A percentile compares a stretch with the other conserved stretches of the same genome.
These are phyloP conservation scores for Microthlaspi erraticum DNA, from an alignment of 345 rosid species.

Conservation along the genomic window DNA sequence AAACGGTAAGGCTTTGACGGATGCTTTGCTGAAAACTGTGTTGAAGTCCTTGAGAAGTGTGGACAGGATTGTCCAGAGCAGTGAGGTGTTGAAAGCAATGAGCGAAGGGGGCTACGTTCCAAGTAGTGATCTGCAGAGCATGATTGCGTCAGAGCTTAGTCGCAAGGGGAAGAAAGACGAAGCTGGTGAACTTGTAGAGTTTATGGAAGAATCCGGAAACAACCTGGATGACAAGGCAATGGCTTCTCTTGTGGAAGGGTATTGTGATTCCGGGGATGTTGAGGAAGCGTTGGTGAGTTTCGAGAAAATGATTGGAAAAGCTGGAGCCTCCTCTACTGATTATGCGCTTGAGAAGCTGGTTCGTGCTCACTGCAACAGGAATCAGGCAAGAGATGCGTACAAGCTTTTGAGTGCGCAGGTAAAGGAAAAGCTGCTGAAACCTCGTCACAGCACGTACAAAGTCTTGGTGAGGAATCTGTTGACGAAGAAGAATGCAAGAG, in stretches of 20 bases:
- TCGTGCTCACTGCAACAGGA: slow-evolving; percentile 62
- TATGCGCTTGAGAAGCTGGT: slow-evolving; percentile 68
- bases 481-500: slow-evolving; percentile 55
- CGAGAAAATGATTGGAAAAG: slow-evolving; percentile 56
- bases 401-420: slow-evolving; percentile 56
- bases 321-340: slow-evolving; percentile 52
- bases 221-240: slow-evolving; percentile 60
- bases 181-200: slow-evolving; percentile 53
- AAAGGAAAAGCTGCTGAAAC: slow-evolving; percentile 52
- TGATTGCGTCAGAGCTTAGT: slow-evolving; percentile 64
- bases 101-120: slow-evolving; percentile 59
- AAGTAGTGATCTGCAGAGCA: slow-evolving; percentile 53
- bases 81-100: slow-evolving; percentile 70
- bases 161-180: slow-evolving; percentile 63
- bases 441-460: slow-evolving; percentile 67
- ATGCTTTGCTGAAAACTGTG: slow-evolving; percentile 62
- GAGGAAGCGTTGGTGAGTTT: slow-evolving; percentile 70
- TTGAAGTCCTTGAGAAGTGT: slow-evolving; percentile 71
- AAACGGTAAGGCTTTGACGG: slow-evolving; percentile 63
- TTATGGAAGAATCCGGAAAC: slow-evolving; percentile 57
- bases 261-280: slow-evolving; percentile 70
- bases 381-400: slow-evolving; percentile 68
- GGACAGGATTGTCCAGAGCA: slow-evolving; percentile 61
- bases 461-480: slow-evolving; percentile 63
- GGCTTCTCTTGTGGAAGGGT: slow-evolving; percentile 72